Evolutionary conservation across 164 flowering plant species (phyloP), one percentile per base, ranked within the genome.

Genomic region (Hamamelis virginiana): DNA sequence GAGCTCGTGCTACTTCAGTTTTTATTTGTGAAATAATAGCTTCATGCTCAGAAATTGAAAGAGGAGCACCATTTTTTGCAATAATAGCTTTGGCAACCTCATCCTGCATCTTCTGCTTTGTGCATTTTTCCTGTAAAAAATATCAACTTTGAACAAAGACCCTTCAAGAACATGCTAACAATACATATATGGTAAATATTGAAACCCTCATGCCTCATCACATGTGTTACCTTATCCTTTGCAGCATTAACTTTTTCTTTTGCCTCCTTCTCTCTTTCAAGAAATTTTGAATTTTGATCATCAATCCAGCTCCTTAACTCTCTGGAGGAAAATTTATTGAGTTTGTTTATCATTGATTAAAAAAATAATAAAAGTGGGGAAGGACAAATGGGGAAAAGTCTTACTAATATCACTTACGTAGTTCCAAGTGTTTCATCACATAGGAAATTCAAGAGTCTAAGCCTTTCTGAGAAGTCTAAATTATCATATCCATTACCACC

Each of bases 401-500:
- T 15, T 50, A 19, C 15, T 23, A 27, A 22, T 56, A 33, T 56
- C 44, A 82, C 94, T 77, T 85, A 95, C 98, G 21, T 71, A 8
- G 96, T 89, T 72, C 77, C 75, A 72, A 95, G 90, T 71, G 82
- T 68, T 75, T 94, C 97, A 77, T 94, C 95, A 66, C 97, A 92
- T 12, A 94, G 79, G 70, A 84, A 81, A 60, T 76, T 88, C 74
- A 94, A 73, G 16, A 94, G 75, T 64, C 74, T 89, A 58, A 90
- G 88, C 79, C 87, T 92, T 65, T 72, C 64, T n/a, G 89, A 86
- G 53, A 77, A n/a, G 33, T 79, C 78, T 59, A 92, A 75, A 50
- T 41, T 55, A 16, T 83, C 82, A 72, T 86, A 95, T 67, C 74
- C 83, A 70, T 73, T 80, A 50, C 63, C 64, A 45, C 77, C 81